Evolutionary conservation across 2,329 filamentous ascomycete species (phyloP), one percentile per base, ranked within the genome.

Genomic region (Aureobasidium sp.): DNA sequence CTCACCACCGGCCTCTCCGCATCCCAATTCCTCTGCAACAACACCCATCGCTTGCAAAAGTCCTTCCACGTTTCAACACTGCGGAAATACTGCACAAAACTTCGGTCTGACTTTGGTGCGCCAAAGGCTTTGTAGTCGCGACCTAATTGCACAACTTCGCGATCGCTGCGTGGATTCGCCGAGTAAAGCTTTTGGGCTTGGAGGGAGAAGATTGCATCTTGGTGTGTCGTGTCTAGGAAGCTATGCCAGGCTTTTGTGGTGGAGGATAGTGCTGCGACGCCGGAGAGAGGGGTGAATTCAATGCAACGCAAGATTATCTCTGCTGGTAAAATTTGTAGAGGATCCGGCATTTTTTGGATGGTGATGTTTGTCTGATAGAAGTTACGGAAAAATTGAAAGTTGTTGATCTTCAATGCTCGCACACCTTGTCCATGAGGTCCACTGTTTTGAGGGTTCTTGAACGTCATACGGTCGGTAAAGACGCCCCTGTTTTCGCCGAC

Each of bases 161-260:
- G 35, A 25, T 51, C 48, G n/a, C 37, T 41, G 2, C 48, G 22
- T 2, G 48, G 48, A 1, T 41, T n/a, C 12, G 17, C 14, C 14
- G 6, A 16, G 16, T 51, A 51, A 63, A 53, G 63, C 64, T 2
- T 34, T 21, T 1, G 63, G 65, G 59, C 70, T 71, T 10, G 61
- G 57, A 8, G 57, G 51, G 62, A 61, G 56, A 73, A 74, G 55
- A 74, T 71, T 4, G 65, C 63, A 38, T 73, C 67, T 59, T 69
- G 68, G 56, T 74, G 70, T 8, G 65, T 67, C 55, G 66, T 57
- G 55, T 73, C 70, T 58, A 73, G 70, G 59, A 74, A 73, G 12
- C 59, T 51, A 55, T 73, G 65, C 71, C 71, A 73, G 37, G 65
- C 62, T 40, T 63, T 64, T 30, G 66, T 69, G 6, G 64, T 55